Base-by-base conservation (phyloP, 192 early-diverging fungal species). In the Coemansia sp. region DNA sequence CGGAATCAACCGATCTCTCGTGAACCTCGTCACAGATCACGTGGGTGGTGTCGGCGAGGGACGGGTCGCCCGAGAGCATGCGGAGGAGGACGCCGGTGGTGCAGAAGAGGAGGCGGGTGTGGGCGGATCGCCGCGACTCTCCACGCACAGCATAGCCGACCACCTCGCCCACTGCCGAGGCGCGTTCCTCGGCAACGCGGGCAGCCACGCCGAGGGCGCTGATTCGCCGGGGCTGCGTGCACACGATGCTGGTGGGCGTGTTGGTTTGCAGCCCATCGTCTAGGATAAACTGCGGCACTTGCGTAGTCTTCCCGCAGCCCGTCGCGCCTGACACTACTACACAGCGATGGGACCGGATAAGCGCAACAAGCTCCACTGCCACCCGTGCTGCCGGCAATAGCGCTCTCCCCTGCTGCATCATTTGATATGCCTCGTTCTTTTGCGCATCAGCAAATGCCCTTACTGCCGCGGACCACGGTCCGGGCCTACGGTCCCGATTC, bases 211-310 rank as follows among this genome's bases (percentile, higher is more conserved):
- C 83, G 26, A 88, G 84, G 9, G 89, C 88, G 53, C 86, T 86
- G 69, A 97, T 90, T 9, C 94, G 85, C 18, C 95, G 80, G 7
- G 95, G 95, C 73, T 97, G 95, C 9, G 95, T 97, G 66, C 94
- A 92, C 0, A 94, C 84, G 43, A 97, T 91, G 60, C 83, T 63
- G 81, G 73, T 82, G 14, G 78, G 59, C 37, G 61, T 39, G 20
- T 81, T 73, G 9, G 55, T 37, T 3, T 23, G 31, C 40, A 94
- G 86, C 9, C 87, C 88, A 11, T 77, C 83, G 53, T 91, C 89
- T 21, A 97, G 71, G 33, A 97, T 79, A 60, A 92, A 95, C 71
- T 96, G 93, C 14, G 94, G 94, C 8, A 96, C 86, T 73, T 93
- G 92, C 8, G 88, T 92, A 34, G 87, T 86, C 66, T 82, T 84